Base-by-base conservation (phyloP, 2,329 filamentous ascomycete species). In the Pezicula radicicola region DNA sequence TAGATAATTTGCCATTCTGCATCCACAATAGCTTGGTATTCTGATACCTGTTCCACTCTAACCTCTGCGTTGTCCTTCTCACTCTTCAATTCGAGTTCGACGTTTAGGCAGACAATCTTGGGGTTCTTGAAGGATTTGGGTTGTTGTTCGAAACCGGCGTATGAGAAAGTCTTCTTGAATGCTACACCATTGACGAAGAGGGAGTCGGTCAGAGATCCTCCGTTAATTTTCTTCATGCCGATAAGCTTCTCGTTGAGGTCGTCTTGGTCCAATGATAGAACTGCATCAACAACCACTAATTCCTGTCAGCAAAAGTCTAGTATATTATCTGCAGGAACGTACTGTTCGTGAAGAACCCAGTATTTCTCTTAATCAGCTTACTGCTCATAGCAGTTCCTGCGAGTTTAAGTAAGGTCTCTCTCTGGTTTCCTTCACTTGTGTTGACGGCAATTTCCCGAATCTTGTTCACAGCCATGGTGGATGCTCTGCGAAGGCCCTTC, bases 1-100 rank as follows among this genome's bases (percentile, higher is more conserved):
- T 88, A 97, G 72, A 99, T 99, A 69, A 99, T 99, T 74, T 97
- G 91, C 94, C 94, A 99, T 74, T 99, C 94, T 28, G 94, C 94
- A 68, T 99, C 94, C 68, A 99, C 94, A 63, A 99, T 97, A 57
- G 94, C 94, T 76, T 99, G 94, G 77, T 99, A 99, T 75, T 99
- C 94, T 18, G 93, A 96, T 48, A 99, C 94, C 73, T 97, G 92
- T 75, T 97, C 94, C 53, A 99, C 92, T 54, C 94, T 87, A 58
- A 99, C 91, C 77, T 99, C 94, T 54, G 94, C 94, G 66, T 99
- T 99, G 76, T 99, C 94, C 80, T 97, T 99, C 73, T 99, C 94
- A 56, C 90, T 93, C 84, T 99, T 99, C 63, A 99, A 80, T 76
- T 99, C 94, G 56, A 99, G 81, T 75, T 99, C 94, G 63, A 99